A percentile compares a stretch with the other conserved stretches of the same genome.
Evolutionary conservation across 495 filamentous ascomycete species (phyloP).

Genomic region (Aspergillus homomorphus): DNA sequence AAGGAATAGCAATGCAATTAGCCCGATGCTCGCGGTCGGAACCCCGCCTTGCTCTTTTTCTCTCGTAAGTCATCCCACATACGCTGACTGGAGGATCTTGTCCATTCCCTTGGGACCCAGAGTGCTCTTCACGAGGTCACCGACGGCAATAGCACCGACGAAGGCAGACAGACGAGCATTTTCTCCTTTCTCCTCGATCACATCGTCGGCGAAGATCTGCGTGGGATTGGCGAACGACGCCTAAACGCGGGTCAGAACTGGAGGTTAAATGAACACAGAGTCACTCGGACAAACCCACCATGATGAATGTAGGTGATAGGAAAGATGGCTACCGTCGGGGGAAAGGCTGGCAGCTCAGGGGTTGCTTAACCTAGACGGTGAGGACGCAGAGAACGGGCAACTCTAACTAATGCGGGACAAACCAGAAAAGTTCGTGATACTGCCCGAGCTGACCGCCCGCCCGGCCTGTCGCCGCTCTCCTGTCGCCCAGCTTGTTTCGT

Average conservation of each 20-base stretch:
- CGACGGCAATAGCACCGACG: slow-evolving; percentile 95
- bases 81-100: slow-evolving; percentile 98
- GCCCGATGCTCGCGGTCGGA: slow-evolving; percentile 12
- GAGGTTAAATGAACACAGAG: slow-evolving; percentile 5
- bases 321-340: slow-evolving; percentile 18
- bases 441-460: slow-evolving; percentile 45
- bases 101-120: slow-evolving; percentile 99
- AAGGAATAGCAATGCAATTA: slow-evolving; percentile 4
- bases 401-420: slow-evolving; percentile 18
- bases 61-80: slow-evolving; percentile 29
- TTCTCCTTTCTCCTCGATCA: slow-evolving; percentile 97
- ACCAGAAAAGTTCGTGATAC: slow-evolving; percentile 41
- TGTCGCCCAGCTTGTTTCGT: neutral
- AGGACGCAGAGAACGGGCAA: neutral
- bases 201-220: slow-evolving; percentile 97
- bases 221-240: slow-evolving; percentile 75
- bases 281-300: slow-evolving; percentile 25
- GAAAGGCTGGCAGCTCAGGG: slow-evolving; percentile 25
- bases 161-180: slow-evolving; percentile 97
- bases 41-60: slow-evolving; percentile 17
- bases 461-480: slow-evolving; percentile 13
- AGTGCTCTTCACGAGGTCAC: slow-evolving; percentile 95
- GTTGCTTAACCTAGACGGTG: slow-evolving; percentile 4
- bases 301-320: slow-evolving; percentile 22
- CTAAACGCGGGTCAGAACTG: slow-evolving; percentile 22